phyloP scores from a whole-genome alignment of 768 basidiomycete species.

The Fistulinella prunicolor region DNA sequence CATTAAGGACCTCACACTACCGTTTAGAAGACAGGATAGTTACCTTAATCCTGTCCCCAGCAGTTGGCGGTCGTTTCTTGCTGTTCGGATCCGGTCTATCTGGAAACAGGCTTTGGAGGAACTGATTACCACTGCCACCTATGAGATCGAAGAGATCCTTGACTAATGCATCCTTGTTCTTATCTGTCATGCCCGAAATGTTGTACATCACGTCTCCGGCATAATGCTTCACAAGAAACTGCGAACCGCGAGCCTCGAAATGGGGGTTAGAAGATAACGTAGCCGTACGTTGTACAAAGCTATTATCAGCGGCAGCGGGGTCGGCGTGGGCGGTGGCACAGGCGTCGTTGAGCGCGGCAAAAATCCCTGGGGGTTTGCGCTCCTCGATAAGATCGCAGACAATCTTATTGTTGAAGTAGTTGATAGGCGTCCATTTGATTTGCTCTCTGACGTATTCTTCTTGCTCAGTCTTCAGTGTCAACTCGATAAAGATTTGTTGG shows the following conservation, averaged over 20 bases:
- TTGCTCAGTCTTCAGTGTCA: slow-evolving; percentile 98
- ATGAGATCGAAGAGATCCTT: slow-evolving; percentile 94
- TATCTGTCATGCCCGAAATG: slow-evolving; percentile 97
- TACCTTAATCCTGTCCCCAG: slow-evolving; percentile 96
- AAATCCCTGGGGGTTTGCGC: slow-evolving; percentile 92
- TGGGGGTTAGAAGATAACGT: slow-evolving; percentile 82
- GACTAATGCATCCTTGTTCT: slow-evolving; percentile 97
- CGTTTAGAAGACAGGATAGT: slow-evolving; percentile 4
- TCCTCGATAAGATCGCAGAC: slow-evolving; percentile 99
- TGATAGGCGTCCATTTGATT: slow-evolving; percentile 99
- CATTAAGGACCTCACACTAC: not conserved
- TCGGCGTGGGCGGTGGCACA: slow-evolving; percentile 98
- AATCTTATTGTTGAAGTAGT: slow-evolving; percentile 97
- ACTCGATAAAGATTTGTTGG: slow-evolving; percentile 98
- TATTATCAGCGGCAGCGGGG: slow-evolving; percentile 92
- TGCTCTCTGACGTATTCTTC: slow-evolving; percentile 98
- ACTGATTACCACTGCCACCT: slow-evolving; percentile 73
- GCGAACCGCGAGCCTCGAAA: slow-evolving; percentile 90
- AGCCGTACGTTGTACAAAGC: slow-evolving; percentile 89
- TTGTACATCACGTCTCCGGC: slow-evolving; percentile 99
- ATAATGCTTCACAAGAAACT: slow-evolving; percentile 95
- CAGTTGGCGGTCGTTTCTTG: slow-evolving; percentile 97
- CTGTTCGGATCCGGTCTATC: slow-evolving; percentile 94
- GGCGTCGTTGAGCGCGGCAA: slow-evolving; percentile 98
- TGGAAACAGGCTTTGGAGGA: slow-evolving; percentile 86